phyloP scores from a whole-genome alignment of 2,329 filamentous ascomycete genomes.

The Botrytis cinerea region DNA sequence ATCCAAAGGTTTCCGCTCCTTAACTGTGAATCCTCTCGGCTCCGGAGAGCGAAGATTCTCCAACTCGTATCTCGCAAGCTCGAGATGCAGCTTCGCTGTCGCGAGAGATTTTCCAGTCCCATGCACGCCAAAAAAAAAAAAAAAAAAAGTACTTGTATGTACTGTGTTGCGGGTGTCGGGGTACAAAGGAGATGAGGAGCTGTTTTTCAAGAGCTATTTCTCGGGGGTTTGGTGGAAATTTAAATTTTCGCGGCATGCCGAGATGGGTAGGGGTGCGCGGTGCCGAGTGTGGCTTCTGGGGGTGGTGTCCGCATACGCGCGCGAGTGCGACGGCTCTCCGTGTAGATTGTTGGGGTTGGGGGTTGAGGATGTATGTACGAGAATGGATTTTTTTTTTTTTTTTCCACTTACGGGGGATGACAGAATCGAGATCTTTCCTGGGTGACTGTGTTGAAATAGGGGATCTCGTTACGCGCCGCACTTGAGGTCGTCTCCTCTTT shows the following conservation, averaged over 20 bases:
- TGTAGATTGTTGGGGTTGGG: background rate
- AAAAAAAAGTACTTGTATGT: background rate
- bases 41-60: background rate
- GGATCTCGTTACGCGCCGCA: constrained; percentile 29
- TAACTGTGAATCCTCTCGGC: background rate
- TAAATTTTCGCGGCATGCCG: background rate
- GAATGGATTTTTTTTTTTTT: background rate
- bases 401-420: background rate
- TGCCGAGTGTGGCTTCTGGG: background rate
- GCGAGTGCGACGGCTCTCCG: background rate
- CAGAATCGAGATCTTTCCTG: constrained; percentile 48
- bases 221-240: background rate
- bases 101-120: background rate
- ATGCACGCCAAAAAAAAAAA: no score
- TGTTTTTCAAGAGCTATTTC: background rate
- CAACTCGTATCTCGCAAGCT: constrained; percentile 4
- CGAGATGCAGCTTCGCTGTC: background rate
- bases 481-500: background rate
- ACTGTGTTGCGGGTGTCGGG: background rate
- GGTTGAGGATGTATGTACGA: background rate
- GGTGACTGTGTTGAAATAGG: constrained; percentile 47
- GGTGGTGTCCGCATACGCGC: background rate
- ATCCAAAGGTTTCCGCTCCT: background rate
- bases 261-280: background rate
- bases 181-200: background rate